Conservation (phyloP, 805 yeast genomes). For the Starmerella cellae region DNA sequence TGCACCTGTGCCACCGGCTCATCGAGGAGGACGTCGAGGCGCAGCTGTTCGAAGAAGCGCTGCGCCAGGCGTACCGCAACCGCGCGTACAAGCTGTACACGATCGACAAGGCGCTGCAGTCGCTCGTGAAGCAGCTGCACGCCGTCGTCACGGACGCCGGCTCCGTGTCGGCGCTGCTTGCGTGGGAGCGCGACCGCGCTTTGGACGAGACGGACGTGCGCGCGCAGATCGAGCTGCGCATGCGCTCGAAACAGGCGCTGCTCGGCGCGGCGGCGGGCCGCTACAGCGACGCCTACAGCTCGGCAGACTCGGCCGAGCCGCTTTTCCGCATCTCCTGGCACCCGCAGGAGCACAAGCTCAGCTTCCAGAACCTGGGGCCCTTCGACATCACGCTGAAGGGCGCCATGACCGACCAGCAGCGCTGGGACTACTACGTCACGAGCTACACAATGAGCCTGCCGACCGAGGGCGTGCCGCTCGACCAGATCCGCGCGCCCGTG, state of each 20-base stretch:
- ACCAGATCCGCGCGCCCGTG: constrained; percentile 67
- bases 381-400: constrained; percentile 81
- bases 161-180: constrained; percentile 63
- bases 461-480: constrained; percentile 84
- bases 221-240: constrained; percentile 80
- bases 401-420: constrained; percentile 53
- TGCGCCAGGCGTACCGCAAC: constrained; percentile 89
- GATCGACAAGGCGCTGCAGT: constrained; percentile 79
- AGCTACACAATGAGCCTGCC: constrained; percentile 91
- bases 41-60: constrained; percentile 86
- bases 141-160: constrained; percentile 64
- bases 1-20: constrained; percentile 56
- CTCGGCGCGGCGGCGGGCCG: constrained; percentile 20
- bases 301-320: constrained; percentile 51
- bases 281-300: constrained; percentile 2
- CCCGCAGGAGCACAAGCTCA: constrained; percentile 38
- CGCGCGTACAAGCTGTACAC: constrained; percentile 88
- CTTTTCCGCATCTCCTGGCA: constrained; percentile 78
- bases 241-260: constrained; percentile 73
- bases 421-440: constrained; percentile 87
- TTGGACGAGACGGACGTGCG: constrained; percentile 55
- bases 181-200: constrained; percentile 72
- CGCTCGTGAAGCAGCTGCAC: constrained; percentile 75
- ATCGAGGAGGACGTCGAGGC: constrained; percentile 87
- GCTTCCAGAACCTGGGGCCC: constrained; percentile 70